phyloP scores from a whole-genome alignment of 1,284 basidiomycete genomes.

The Melampsora americana region DNA sequence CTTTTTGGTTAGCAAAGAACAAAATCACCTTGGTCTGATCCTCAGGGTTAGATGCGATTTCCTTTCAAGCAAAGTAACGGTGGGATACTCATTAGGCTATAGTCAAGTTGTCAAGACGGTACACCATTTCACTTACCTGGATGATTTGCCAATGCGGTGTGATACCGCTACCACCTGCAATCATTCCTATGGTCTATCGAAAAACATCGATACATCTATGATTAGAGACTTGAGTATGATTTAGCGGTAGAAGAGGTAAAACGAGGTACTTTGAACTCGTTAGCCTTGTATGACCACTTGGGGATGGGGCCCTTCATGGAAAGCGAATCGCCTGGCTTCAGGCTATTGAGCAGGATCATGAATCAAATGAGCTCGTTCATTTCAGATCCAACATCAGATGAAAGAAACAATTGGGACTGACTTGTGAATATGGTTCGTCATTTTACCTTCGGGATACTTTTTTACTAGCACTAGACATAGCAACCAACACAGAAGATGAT shows the following conservation, averaged over 20 bases:
- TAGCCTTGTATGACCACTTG: constrained; percentile 57
- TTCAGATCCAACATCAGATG: background rate
- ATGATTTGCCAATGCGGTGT: constrained; percentile 59
- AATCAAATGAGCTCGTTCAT: background rate
- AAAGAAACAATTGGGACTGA: background rate
- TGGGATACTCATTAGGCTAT: background rate
- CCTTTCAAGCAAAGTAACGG: constrained; percentile 42
- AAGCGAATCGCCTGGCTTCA: constrained; percentile 76
- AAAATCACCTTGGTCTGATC: constrained; percentile 96
- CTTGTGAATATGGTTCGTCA: constrained; percentile 55
- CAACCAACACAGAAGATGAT: constrained; percentile 35
- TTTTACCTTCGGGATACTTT: constrained; percentile 50
- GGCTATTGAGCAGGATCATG: constrained; percentile 47
- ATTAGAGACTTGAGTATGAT: background rate
- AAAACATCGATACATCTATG: background rate
- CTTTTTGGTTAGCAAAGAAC: constrained; percentile 84
- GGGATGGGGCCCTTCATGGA: constrained; percentile 68
- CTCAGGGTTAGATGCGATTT: constrained; percentile 58
- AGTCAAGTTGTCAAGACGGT: background rate
- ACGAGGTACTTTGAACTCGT: constrained; percentile 63
- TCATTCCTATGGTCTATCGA: constrained; percentile 33
- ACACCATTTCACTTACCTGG: background rate
- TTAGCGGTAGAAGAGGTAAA: background rate
- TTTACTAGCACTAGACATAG: constrained; percentile 30
- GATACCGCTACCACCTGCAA: constrained; percentile 54